Evolutionary conservation across 164 flowering plant genomes (phyloP), one percentile per base, ranked within the genome.

Genomic region (Berberis vulgaris): DNA sequence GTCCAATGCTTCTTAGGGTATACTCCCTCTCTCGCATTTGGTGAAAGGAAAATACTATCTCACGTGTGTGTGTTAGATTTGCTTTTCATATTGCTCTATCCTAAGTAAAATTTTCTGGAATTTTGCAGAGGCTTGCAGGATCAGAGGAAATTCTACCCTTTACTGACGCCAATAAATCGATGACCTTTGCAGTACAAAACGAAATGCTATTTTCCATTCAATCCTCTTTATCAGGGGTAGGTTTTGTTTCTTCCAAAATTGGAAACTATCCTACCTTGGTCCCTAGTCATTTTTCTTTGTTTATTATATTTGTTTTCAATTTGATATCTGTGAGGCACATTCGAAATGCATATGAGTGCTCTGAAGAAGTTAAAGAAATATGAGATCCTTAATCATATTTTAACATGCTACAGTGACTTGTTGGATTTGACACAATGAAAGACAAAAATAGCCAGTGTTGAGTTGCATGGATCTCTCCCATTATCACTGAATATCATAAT

Each of bases 1-100:
- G 96, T n/a, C 80, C 77, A 59, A 88, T 91, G 96, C 88, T 91
- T 71, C 81, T 91, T 45, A 80, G 94, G 83, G 97, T 91, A 72
- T 54, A 54, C 54, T 2, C 62, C 13, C 42, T 4, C 44, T 11
- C 56, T 49, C n/a, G 9, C 42, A 6, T 41, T 41, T 60, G 7
- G 41, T 54, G 40, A 60, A 60, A 59, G 13, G 26, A 13, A 59
- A 59, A 8, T n/a, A n/a, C n/a, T n/a, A n/a, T n/a, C n/a, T n/a
- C n/a, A n/a, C n/a, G n/a, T n/a, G n/a, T n/a, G n/a, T n/a, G n/a
- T n/a, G n/a, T n/a, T n/a, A n/a, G n/a, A n/a, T n/a, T n/a, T n/a
- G n/a, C n/a, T n/a, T n/a, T n/a, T n/a, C n/a, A n/a, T n/a, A n/a
- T n/a, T n/a, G n/a, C n/a, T n/a, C 12, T 10, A 40, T 41, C n/a